phyloP scores from a whole-genome alignment of 202 grass and related monocot species.

The Hordeum pubiflorum region DNA sequence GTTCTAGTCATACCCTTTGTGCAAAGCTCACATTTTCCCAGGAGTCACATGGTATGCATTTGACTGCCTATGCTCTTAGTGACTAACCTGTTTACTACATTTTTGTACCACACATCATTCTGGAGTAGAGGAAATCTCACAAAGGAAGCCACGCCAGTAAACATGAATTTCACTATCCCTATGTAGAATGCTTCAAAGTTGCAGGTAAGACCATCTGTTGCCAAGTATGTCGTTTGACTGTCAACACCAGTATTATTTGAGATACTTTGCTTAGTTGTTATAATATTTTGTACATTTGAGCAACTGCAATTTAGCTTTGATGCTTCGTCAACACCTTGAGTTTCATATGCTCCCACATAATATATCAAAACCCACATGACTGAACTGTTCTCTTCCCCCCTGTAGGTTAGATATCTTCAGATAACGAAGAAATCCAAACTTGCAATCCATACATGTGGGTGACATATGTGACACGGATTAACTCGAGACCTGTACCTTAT shows the following conservation, averaged over 20 bases:
- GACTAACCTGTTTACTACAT: not conserved
- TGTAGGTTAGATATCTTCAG: conserved; percentile 97
- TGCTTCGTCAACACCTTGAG: conserved; percentile 8
- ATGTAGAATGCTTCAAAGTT: conserved; percentile 96
- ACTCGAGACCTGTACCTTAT: conserved; percentile 51
- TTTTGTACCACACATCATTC: not conserved
- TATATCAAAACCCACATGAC: not conserved
- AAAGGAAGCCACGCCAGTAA: conserved; percentile 90
- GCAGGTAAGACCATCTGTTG: conserved; percentile 49
- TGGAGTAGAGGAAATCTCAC: conserved; percentile 73
- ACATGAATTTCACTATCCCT: conserved; percentile 96
- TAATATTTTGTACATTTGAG: not conserved
- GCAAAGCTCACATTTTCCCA: conserved; percentile 97
- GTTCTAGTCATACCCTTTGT: conserved; percentile 82
- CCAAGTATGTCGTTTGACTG: not conserved
- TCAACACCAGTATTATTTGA: not conserved
- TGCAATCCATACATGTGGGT: conserved; percentile 97
- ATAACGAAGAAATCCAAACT: conserved; percentile 93
- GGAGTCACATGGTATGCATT: conserved; percentile 72
- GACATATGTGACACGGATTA: conserved; percentile 89
- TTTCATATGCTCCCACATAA: too few species aligned
- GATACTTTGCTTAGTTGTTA: not conserved
- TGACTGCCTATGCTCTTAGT: not conserved
- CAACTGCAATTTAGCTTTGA: not conserved
- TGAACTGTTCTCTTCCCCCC: not conserved